phyloP scores from a whole-genome alignment of 2,329 filamentous ascomycete species.

The Eutypella sp. region DNA sequence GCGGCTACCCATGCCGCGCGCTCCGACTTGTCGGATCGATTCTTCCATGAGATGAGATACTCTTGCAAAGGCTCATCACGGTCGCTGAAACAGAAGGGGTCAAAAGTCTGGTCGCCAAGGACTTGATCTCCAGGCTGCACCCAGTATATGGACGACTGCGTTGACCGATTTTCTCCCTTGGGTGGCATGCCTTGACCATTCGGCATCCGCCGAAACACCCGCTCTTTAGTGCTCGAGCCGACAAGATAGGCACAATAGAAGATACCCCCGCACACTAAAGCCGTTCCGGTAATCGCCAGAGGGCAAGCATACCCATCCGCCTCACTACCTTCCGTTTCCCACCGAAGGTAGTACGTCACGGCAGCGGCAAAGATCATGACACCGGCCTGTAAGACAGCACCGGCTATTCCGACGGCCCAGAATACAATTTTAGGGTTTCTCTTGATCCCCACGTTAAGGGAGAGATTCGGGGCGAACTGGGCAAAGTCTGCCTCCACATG shows the following conservation, averaged over 20 bases:
- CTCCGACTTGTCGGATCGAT: not conserved
- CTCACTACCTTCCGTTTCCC: not conserved
- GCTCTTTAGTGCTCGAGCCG: no score
- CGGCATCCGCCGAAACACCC: no score
- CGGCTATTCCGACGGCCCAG: no score
- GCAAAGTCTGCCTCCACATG: no score
- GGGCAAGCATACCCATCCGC: conserved; percentile 7
- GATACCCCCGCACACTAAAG: conserved; percentile 15
- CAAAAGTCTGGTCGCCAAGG: conserved; percentile 20
- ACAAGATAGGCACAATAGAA: conserved; percentile 16
- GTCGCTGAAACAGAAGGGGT: conserved; percentile 16
- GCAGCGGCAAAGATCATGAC: conserved; percentile 7
- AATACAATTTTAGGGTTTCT: no score
- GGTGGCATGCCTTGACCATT: no score
- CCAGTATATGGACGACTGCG: no score
- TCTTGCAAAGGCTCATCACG: not conserved
- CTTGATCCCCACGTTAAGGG: conserved; percentile 5
- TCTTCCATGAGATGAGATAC: conserved; percentile 10
- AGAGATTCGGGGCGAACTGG: not conserved
- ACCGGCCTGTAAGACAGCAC: no score
- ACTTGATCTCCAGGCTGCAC: conserved; percentile 16
- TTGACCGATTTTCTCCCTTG: no score
- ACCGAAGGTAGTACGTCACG: no score
- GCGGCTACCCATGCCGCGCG: conserved; percentile 4
- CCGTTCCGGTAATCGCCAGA: conserved; percentile 16